Percentiles rank a stretch among this genome's conserved stretches.
phyloP scores from a whole-genome alignment of 805 yeast species.

The Pichia phayaonensis region DNA sequence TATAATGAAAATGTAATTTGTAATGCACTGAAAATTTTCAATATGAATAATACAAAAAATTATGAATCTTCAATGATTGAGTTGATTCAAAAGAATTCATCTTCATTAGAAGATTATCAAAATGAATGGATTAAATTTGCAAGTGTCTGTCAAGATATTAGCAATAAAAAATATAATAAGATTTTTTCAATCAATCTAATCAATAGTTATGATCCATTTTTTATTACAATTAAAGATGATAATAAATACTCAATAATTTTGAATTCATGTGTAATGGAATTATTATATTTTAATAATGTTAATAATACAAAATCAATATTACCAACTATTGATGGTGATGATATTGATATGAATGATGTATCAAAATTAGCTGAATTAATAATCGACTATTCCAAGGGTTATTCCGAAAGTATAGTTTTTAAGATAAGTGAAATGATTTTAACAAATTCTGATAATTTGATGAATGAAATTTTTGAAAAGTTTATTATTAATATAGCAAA shows the following conservation, averaged over 20 bases:
- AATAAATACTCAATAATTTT: slow-evolving; percentile 29
- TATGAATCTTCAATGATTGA: slow-evolving; percentile 1
- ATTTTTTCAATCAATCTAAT: slow-evolving; percentile 29
- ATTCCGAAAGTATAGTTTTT: slow-evolving; percentile 30
- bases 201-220: slow-evolving; percentile 16
- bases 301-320: background rate
- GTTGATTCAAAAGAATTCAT: slow-evolving; percentile 8
- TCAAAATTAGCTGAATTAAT: slow-evolving; percentile 3
- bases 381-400: slow-evolving; percentile 18
- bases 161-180: slow-evolving; percentile 49
- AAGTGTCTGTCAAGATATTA: slow-evolving; percentile 62
- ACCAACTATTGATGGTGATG: slow-evolving; percentile 1
- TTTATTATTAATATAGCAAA: slow-evolving; percentile 36
- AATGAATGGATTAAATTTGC: slow-evolving; percentile 44
- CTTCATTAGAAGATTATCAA: slow-evolving; percentile 26
- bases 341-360: slow-evolving; percentile 6
- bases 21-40: slow-evolving; percentile 13
- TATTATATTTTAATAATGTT: slow-evolving; percentile 23
- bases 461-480: slow-evolving; percentile 35
- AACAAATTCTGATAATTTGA: slow-evolving; percentile 26
- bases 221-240: slow-evolving; percentile 30
- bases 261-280: slow-evolving; percentile 28
- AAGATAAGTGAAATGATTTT: background rate
- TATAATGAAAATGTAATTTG: slow-evolving; percentile 42
- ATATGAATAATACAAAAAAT: slow-evolving; percentile 2